Base-by-base conservation (phyloP, 495 filamentous ascomycete species). In the Physcia stellaris region DNA sequence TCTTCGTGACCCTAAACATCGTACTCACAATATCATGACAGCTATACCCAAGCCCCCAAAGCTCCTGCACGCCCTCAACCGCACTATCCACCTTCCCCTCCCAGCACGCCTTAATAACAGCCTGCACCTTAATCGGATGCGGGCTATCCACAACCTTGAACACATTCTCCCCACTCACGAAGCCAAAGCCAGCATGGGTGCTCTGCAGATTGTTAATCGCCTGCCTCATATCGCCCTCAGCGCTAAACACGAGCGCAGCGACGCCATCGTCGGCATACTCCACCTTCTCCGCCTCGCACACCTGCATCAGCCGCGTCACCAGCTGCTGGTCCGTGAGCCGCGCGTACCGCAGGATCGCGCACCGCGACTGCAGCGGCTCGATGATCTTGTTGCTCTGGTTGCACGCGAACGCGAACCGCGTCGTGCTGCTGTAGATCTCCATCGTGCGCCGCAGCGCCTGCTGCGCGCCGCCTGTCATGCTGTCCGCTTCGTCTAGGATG, bases 341-440 rank as follows among this genome's bases (percentile, higher is more conserved):
- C 15, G 86, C 77, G 41, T 94, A 99, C 28, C 92, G 81, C 24
- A 99, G 77, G 52, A 99, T 96, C 4, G 90, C 90, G 53, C 90
- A 99, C 38, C 90, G 77, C 10, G 86, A 94, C 58, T 99, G 90
- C 29, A 99, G 64, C 6, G 90, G 92, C 59, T 99, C 90, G 61
- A 99, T 99, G 57, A 99, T 96, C 63, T 96, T 99, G 64, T 96
- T 99, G 40, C 80, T 86, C 59, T 93, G 85, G 58, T 99, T 99
- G 67, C 92, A 96, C 6, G 90, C 90, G 51, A 99, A 96, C 0
- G 90, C 92, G 58, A 99, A 99, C 43, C 90, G 77, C 20, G 90
- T 99, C 1, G 90, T 99, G 23, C 83, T 75, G 11, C 82, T 86
- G 65, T 99, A 96, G 47, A 99, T 99, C 63, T 99, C 90, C 90